Evolutionary conservation across 306 rosid genomes (phyloP).

Genomic region (Dryas drummondii): DNA sequence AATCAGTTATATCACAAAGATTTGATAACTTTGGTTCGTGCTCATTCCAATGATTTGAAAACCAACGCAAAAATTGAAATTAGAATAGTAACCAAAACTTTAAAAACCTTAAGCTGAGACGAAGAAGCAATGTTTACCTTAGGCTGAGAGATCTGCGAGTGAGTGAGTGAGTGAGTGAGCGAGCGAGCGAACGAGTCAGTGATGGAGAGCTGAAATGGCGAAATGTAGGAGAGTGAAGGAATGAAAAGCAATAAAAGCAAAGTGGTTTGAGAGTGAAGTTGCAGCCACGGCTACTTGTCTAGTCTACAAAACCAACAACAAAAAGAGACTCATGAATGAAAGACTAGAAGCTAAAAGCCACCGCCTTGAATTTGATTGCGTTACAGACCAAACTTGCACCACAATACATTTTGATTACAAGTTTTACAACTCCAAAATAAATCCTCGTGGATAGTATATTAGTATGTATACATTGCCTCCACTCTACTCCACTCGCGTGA

Average conservation of each 20-base stretch:
- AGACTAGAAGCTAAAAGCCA: too few relatives aligned
- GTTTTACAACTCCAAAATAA: too few relatives aligned
- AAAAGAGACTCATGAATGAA: too few relatives aligned
- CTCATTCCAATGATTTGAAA: not conserved
- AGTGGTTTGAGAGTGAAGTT: not conserved
- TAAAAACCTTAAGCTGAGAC: too few relatives aligned
- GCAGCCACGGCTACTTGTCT: too few relatives aligned
- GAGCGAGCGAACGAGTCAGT: not conserved
- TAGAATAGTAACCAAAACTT: not conserved
- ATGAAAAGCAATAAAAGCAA: not conserved
- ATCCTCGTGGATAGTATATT: too few relatives aligned
- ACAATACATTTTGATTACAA: too few relatives aligned
- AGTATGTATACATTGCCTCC: too few relatives aligned
- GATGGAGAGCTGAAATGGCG: constrained; percentile 1
- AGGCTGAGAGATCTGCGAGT: not conserved
- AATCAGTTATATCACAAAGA: not conserved
- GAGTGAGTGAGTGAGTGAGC: not conserved
- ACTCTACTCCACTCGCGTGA: not conserved
- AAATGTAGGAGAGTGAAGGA: not conserved
- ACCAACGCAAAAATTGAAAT: not conserved
- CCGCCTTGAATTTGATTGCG: too few relatives aligned
- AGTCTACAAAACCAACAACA: too few relatives aligned
- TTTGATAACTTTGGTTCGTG: not conserved
- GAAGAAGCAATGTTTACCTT: not conserved
- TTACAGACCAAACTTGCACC: too few relatives aligned